These are phyloP conservation scores for Oryza officinalis DNA, from an alignment of 176 grass and related monocot genomes.

Conservation along the genomic window DNA sequence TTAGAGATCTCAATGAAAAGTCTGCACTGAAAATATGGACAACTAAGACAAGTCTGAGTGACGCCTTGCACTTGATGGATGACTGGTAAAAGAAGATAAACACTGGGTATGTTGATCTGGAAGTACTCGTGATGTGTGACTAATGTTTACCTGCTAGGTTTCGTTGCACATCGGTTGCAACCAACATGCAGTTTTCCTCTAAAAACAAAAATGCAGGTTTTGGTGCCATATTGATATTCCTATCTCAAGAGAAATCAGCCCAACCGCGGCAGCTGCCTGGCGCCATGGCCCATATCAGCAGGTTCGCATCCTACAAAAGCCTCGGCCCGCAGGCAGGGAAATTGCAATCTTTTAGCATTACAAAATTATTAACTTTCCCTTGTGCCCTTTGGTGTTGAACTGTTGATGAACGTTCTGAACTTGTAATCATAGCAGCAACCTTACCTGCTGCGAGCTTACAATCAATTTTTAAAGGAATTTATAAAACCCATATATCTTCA, in stretches of 20 bases:
- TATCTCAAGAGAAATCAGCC: too few species aligned
- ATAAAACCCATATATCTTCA: neutral
- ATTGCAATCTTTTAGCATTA: neutral
- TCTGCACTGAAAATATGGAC: neutral
- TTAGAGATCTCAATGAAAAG: neutral
- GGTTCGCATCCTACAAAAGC: too few species aligned
- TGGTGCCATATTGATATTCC: too few species aligned
- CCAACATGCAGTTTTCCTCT: too few species aligned
- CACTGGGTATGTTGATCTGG: neutral
- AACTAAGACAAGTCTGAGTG: neutral
- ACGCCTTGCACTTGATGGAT: neutral
- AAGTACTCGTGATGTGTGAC: neutral
- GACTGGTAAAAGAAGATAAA: neutral
- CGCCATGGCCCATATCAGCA: too few species aligned
- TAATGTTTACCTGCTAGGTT: constrained; percentile 19
- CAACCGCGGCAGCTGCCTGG: too few species aligned
- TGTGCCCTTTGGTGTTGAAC: too few species aligned
- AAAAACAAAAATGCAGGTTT: too few species aligned
- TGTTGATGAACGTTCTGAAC: too few species aligned
- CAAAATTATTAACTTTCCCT: neutral
- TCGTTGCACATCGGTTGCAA: neutral
- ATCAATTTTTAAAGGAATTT: neutral
- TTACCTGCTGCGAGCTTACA: too few species aligned
- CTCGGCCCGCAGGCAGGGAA: too few species aligned
- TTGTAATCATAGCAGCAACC: too few species aligned